Evolutionary conservation across 176 grass and related monocot genomes (phyloP), one percentile per base, ranked within the genome.

Genomic region (Rhynchospora pubera): DNA sequence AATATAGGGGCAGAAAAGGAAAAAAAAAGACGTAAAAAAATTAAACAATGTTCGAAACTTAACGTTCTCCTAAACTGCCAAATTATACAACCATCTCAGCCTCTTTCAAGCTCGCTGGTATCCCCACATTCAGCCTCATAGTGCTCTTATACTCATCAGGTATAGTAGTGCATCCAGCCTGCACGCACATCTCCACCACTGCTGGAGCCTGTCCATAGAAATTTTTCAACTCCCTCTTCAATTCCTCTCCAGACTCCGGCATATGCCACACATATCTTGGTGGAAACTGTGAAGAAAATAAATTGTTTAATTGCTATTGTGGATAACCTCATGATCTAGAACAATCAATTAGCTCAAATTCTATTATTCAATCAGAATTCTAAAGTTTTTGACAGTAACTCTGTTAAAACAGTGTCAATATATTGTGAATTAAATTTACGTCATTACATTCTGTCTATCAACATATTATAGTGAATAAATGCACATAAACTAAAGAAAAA

Each of bases 151-250:
- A 98, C 63, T 91, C 87, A 15, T 98, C 96, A 0, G 96, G 92
- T 76, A 94, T 86, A 14, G 79, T 39, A 2, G 34, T 21, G 22
- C 85, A 88, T 2, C 92, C 92, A 44, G 78, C 96, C 76, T 91
- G 89, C 42, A 85, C 64, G 52, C 96, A 98, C 5, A 94, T 79
- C 70, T 98, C 96, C n/a, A 98, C 92, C 53, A 98, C 84, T 62
- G 92, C 96, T 43, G 96, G 96, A 76, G 96, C 96, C 43, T 98
- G 92, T 65, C 96, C 96, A 83, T 98, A 98, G 82, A 98, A 95
- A 74, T 43, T 94, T 66, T 89, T 97, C 24, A 97, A 86, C 57
- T 97, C 95, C 50, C 84, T 90, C 53, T 91, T 87, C 87, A 98
- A 53, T 51, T 91, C 87, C 55, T 86, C 87, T 30, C 77, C 89